phyloP scores from a whole-genome alignment of 345 rosid species.

The Xanthoceras sorbifolium region DNA sequence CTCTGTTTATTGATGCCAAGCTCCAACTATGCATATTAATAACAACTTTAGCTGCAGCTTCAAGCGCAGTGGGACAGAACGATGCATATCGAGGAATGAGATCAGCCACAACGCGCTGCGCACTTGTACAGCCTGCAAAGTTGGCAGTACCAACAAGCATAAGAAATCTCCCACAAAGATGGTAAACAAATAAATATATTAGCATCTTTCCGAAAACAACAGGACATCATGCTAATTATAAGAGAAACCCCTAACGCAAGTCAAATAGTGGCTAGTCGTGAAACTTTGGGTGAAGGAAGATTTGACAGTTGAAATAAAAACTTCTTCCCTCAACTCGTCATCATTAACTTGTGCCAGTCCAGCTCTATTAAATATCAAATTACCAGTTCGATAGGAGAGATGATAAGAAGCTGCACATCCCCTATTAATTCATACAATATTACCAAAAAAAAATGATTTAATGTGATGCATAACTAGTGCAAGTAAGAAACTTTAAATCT shows the following conservation, averaged over 20 bases:
- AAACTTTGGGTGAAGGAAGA: neutral
- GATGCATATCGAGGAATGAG: constrained; percentile 85
- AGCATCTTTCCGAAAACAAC: neutral
- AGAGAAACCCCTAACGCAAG: neutral
- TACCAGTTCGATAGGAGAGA: neutral
- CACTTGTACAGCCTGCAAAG: constrained; percentile 85
- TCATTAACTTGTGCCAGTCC: neutral
- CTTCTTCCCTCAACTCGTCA: neutral
- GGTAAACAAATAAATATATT: neutral
- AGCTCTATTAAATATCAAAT: neutral
- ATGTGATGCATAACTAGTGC: neutral
- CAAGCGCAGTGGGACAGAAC: constrained; percentile 76
- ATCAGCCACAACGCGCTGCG: constrained; percentile 83
- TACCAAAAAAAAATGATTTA: neutral
- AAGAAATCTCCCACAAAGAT: constrained; percentile 14
- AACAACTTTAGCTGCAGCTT: constrained; percentile 69
- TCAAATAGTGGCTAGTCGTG: neutral
- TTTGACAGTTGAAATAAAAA: neutral
- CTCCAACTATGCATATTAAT: constrained; percentile 63
- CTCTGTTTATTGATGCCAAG: constrained; percentile 48
- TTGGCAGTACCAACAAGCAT: constrained; percentile 3
- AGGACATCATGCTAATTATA: neutral
- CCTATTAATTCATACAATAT: neutral
- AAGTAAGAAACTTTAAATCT: neutral
- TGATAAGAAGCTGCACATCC: neutral